Evolutionary conservation across 2,329 filamentous ascomycete genomes (phyloP).

Genomic region (Aspergillus udagawae): DNA sequence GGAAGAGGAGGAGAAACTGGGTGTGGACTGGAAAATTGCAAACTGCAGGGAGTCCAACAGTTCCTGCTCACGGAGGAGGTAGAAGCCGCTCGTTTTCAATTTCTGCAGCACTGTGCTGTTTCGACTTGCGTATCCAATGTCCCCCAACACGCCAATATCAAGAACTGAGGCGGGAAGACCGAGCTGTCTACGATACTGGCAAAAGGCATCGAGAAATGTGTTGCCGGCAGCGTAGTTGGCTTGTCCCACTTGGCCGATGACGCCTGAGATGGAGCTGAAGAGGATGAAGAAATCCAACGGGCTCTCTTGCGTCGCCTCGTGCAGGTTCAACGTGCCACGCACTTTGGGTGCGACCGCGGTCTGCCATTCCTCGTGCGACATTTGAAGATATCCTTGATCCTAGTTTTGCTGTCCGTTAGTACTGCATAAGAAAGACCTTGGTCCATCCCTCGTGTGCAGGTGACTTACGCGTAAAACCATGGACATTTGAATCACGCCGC

Average conservation of each 20-base stretch:
- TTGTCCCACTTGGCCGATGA: conserved; percentile 34
- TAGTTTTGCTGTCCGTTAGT: too few relatives aligned
- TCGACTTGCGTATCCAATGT: conserved; percentile 10
- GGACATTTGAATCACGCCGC: conserved; percentile 18
- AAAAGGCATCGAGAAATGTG: conserved; percentile 24
- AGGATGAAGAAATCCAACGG: conserved; percentile 18
- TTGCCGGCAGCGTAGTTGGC: conserved; percentile 35
- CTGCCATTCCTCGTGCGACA: conserved; percentile 1
- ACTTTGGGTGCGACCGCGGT: conserved; percentile 11
- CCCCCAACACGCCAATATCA: conserved; percentile 20
- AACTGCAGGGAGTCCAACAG: too few relatives aligned
- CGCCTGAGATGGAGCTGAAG: conserved; percentile 28
- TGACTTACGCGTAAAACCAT: conserved; percentile 18
- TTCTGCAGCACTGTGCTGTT: too few relatives aligned
- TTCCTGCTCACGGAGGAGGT: too few relatives aligned
- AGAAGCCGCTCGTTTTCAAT: too few relatives aligned
- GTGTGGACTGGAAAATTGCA: too few relatives aligned
- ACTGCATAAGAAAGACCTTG: too few relatives aligned
- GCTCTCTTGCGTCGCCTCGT: conserved; percentile 1
- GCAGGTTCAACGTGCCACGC: conserved; percentile 20
- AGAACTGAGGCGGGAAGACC: conserved; percentile 17
- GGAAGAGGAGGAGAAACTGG: too few relatives aligned
- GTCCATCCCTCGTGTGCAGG: too few relatives aligned
- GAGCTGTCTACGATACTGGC: conserved; percentile 13
- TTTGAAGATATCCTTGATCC: too few relatives aligned